These are phyloP conservation scores for Ettlia oleoabundans DNA, from an alignment of 139 green algal genomes.

Conservation along the genomic window DNA sequence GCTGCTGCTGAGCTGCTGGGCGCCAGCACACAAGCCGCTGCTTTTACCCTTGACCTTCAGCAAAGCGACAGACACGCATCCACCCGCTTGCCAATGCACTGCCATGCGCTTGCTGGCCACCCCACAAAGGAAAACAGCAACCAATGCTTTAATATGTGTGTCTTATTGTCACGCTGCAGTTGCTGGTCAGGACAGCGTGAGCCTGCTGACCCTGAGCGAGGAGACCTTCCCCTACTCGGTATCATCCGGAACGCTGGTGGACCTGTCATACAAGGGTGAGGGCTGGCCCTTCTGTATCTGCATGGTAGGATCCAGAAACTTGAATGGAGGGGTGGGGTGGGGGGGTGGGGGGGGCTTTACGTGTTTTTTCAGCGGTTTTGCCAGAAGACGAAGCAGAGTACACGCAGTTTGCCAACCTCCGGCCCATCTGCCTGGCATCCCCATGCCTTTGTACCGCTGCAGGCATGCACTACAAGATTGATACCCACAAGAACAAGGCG, in stretches of 20 bases:
- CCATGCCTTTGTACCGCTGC: not conserved
- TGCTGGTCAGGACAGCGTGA: not conserved
- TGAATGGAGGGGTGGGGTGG: too few relatives aligned
- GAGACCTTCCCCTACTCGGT: slow-evolving; percentile 16
- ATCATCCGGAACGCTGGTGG: not conserved
- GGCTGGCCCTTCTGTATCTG: not conserved
- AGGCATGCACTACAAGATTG: slow-evolving; percentile 1
- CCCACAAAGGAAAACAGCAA: too few relatives aligned
- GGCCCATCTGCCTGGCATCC: not conserved
- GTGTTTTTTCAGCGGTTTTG: too few relatives aligned
- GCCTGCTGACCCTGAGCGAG: not conserved
- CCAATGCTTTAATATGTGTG: too few relatives aligned
- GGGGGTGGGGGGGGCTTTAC: too few relatives aligned
- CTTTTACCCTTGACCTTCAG: too few relatives aligned
- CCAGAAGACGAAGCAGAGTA: too few relatives aligned
- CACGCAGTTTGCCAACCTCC: not conserved
- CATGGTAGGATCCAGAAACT: not conserved
- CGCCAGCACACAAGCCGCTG: too few relatives aligned
- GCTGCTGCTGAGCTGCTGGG: too few relatives aligned
- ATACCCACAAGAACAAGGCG: not conserved
- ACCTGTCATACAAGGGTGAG: slow-evolving; percentile 4
- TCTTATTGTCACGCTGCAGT: not conserved
- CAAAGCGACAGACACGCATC: too few relatives aligned
- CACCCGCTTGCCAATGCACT: not conserved
- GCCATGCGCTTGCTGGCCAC: too few relatives aligned